A percentile compares a stretch with the other conserved stretches of the same genome.
Conservation (phyloP, 805 yeast genomes). For the Yamadazyma kitorensis region DNA sequence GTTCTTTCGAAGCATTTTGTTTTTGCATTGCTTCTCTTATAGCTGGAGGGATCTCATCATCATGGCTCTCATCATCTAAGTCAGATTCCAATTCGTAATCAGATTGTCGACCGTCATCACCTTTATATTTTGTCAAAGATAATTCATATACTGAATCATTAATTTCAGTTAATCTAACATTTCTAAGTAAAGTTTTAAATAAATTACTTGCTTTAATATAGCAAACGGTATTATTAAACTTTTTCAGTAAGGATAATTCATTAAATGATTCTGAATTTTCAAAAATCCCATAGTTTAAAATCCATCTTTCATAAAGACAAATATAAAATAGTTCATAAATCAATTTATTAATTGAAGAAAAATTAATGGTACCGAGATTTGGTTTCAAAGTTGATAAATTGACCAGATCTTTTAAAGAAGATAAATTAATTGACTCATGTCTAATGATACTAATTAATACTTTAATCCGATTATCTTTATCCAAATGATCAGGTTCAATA, state of each 20-base stretch:
- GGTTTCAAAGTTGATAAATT: conserved; percentile 2
- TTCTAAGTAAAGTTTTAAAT: conserved; percentile 1
- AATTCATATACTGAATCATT: conserved; percentile 3
- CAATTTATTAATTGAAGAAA: conserved; percentile 10
- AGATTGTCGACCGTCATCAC: too few relatives aligned
- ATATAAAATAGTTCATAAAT: conserved; percentile 27
- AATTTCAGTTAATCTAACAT: conserved; percentile 1
- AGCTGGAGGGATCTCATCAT: too few relatives aligned
- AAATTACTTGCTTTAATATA: conserved; percentile 4
- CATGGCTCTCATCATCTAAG: neutral
- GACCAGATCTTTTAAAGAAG: conserved; percentile 6
- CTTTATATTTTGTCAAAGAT: too few relatives aligned
- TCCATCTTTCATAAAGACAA: conserved; percentile 24
- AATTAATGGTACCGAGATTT: neutral
- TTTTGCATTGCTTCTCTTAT: neutral
- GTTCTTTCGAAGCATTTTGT: too few relatives aligned
- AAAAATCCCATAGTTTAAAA: conserved; percentile 11
- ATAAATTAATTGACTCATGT: conserved; percentile 10
- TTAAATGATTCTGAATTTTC: conserved; percentile 9
- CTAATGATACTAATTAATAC: conserved; percentile 43
- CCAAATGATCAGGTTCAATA: conserved; percentile 71
- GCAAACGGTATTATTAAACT: neutral
- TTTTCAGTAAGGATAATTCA: conserved; percentile 2
- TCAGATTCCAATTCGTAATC: neutral
- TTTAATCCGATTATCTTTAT: conserved; percentile 52